A percentile compares a stretch with the other conserved stretches of the same genome.
Conservation (phyloP, 371 early-diverging fungal genomes). For the Haplosporangium sp. region DNA sequence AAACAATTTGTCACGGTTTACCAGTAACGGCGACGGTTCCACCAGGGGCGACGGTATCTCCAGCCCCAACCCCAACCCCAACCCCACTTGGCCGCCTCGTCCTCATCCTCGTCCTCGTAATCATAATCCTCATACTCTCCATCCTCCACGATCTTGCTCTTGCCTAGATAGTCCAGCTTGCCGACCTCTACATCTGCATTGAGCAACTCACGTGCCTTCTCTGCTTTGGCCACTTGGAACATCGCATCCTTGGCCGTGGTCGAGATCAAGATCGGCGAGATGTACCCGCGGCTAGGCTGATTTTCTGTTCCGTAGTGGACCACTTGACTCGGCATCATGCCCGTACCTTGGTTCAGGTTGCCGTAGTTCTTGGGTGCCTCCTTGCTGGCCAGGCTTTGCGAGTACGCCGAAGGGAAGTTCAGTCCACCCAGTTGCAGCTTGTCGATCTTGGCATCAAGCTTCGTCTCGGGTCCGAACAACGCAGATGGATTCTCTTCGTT, state of each 20-base stretch:
- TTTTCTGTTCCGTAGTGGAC: constrained; percentile 48
- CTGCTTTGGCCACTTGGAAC: constrained; percentile 33
- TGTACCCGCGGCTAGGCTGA: constrained; percentile 30
- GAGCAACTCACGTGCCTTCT: constrained; percentile 20
- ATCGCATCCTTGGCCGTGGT: constrained; percentile 37
- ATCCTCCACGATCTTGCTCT: background rate
- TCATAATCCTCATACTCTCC: constrained; percentile 10
- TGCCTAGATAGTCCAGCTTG: constrained; percentile 2
- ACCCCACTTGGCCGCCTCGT: constrained; percentile 19
- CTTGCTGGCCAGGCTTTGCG: constrained; percentile 33
- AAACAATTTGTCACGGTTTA: too few species aligned
- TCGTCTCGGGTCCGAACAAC: background rate
- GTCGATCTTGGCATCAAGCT: constrained; percentile 22
- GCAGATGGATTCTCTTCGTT: constrained; percentile 6
- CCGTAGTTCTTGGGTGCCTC: constrained; percentile 45
- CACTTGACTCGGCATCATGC: constrained; percentile 43
- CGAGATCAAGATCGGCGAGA: constrained; percentile 30
- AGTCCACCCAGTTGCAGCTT: constrained; percentile 31
- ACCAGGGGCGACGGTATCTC: too few species aligned
- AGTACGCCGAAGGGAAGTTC: constrained; percentile 17
- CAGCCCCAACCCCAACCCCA: constrained; percentile 12
- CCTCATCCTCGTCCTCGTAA: constrained; percentile 7
- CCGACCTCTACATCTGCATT: constrained; percentile 27
- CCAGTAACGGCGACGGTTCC: background rate
- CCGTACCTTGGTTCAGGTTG: constrained; percentile 45